Conservation (phyloP, 2,329 filamentous ascomycete species). For the Periconia sp. region DNA sequence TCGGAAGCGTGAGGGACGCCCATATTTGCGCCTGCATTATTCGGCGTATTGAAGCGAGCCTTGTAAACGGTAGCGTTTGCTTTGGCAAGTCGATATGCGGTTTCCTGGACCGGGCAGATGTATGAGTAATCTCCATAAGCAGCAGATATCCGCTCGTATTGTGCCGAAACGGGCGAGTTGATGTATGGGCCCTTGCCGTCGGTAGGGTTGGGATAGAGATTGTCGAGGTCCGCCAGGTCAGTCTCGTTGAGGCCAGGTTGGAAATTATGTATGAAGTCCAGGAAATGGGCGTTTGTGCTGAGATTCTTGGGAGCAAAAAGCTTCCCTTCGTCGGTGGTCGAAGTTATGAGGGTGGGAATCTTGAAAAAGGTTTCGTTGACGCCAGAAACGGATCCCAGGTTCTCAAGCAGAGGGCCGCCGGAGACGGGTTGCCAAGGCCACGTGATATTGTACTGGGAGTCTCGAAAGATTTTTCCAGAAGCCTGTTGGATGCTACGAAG, state of each 20-base stretch:
- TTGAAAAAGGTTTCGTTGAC: slow-evolving; percentile 38
- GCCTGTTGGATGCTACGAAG: slow-evolving; percentile 43
- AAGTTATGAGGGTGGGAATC: slow-evolving; percentile 36
- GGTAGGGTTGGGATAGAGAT: slow-evolving; percentile 30
- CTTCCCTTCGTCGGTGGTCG: slow-evolving; percentile 41
- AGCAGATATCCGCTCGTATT: slow-evolving; percentile 49
- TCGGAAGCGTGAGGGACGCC: slow-evolving; percentile 40
- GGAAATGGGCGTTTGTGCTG: slow-evolving; percentile 39
- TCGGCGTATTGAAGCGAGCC: slow-evolving; percentile 40
- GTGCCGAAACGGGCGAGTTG: slow-evolving; percentile 40
- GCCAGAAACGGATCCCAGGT: slow-evolving; percentile 46
- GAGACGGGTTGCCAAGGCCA: slow-evolving; percentile 56
- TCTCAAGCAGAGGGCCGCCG: slow-evolving; percentile 51
- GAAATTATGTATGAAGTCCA: slow-evolving; percentile 33
- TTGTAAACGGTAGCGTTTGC: slow-evolving; percentile 34
- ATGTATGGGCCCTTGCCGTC: slow-evolving; percentile 13
- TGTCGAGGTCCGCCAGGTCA: slow-evolving; percentile 34
- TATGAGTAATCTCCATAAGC: slow-evolving; percentile 43
- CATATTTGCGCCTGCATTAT: slow-evolving; percentile 23
- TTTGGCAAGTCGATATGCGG: slow-evolving; percentile 23
- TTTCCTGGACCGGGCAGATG: slow-evolving; percentile 40
- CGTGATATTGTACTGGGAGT: slow-evolving; percentile 44
- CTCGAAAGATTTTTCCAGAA: slow-evolving; percentile 43
- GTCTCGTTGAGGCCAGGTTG: slow-evolving; percentile 27
- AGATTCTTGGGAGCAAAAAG: slow-evolving; percentile 35